Evolutionary conservation across 176 grass and related monocot genomes (phyloP), one percentile per base, ranked within the genome.

Genomic region (Melocanna baccifera): DNA sequence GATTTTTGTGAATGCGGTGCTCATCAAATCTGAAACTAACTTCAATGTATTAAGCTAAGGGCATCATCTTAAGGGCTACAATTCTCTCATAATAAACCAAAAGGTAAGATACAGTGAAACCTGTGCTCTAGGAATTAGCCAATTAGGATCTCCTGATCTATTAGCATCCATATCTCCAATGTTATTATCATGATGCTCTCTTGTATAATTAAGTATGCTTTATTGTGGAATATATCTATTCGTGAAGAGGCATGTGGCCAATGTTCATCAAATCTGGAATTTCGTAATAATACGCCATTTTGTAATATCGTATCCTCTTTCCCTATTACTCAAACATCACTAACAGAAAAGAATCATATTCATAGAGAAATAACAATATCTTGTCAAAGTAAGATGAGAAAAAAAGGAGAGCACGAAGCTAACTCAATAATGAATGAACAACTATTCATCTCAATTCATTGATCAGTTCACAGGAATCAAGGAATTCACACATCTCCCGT

Each of bases 171-270:
- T 46, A 71, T 53, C 25, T 75, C n/a, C 63, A 45, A 64, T 71
- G 47, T 9, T 45, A 39, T 65, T 63, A 86, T 58, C 34, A 64
- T 42, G 51, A 67, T 84, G 32, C 56, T n/a, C 43, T 36, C 25
- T 77, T 76, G 75, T 57, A 67, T 16, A 84, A 59, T 62, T 62
- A 81, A 15, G 22, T 30, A 80, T 51, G 71, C 22, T 67, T 59
- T 69, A 67, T 1, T 62, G 3, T 45, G 29, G 52, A 69, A 76
- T 81, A 68, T 41, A 61, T 69, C 32, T 43, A 53, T 69, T 62
- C 34, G 40, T 43, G 41, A 75, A 69, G 62, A 69, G 62, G 64
- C 55, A 46, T 69, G 84, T 58, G 16, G 63, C 8, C 65, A 78
- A 42, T 61, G 10, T 12, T 45, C 42, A 78, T 58, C 57, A 75